phyloP scores from a whole-genome alignment of 2,329 filamentous ascomycete species.

The Pseudocercospora ulei region DNA sequence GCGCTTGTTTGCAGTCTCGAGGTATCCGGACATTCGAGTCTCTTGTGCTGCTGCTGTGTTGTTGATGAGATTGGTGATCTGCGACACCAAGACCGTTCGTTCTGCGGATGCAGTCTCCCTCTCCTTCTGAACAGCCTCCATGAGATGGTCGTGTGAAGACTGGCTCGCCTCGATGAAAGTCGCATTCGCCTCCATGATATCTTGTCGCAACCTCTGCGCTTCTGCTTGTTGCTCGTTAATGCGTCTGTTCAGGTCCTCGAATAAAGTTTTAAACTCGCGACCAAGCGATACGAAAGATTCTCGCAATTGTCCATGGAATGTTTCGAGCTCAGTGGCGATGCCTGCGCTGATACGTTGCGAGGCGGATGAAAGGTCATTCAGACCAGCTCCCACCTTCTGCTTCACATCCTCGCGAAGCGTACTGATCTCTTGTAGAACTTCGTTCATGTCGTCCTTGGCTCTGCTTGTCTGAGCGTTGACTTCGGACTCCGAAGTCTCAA shows the following conservation, averaged over 20 bases:
- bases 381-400: conserved; percentile 68
- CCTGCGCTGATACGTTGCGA: conserved; percentile 83
- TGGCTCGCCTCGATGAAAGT: conserved; percentile 59
- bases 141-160: conserved; percentile 55
- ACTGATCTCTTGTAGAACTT: conserved; percentile 85
- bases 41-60: conserved; percentile 66
- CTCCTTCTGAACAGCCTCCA: conserved; percentile 65
- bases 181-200: conserved; percentile 61
- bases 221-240: conserved; percentile 68
- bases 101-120: conserved; percentile 62
- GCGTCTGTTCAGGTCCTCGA: conserved; percentile 68
- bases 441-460: conserved; percentile 77
- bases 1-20: conserved; percentile 54
- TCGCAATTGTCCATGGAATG: conserved; percentile 78
- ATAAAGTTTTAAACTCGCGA: conserved; percentile 73
- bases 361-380: conserved; percentile 71
- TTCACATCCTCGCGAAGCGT: conserved; percentile 83
- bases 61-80: conserved; percentile 69
- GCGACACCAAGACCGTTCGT: conserved; percentile 59
- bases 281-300: conserved; percentile 74
- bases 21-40: conserved; percentile 55
- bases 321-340: conserved; percentile 71
- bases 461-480: conserved; percentile 57
- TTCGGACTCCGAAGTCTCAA: conserved; percentile 58
- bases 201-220: conserved; percentile 59